Evolutionary conservation across 2,329 filamentous ascomycete genomes (phyloP), one percentile per base, ranked within the genome.

Genomic region (Zalaria obscura): DNA sequence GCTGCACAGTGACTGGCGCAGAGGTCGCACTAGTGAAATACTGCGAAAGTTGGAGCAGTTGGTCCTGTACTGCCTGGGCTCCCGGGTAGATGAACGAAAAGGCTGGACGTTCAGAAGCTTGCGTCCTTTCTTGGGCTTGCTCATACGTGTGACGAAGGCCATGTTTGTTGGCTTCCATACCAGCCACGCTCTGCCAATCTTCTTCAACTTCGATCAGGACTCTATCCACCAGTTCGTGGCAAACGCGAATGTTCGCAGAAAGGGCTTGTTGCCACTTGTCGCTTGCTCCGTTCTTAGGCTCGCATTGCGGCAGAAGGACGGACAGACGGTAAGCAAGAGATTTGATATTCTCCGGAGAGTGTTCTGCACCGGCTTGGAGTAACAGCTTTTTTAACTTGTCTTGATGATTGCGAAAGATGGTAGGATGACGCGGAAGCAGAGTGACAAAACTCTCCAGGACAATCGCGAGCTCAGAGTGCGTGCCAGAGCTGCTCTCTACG

Each of bases 131-230:
- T 28, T 41, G 35, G 9, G 36, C 27, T 10, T 33, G 38, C 25
- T 26, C 25, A 25, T 45, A 41, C 5, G 33, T 25, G 1, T 41
- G 33, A 8, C 26, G 32, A 32, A 41, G 5, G 9, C 36, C 6
- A n/a, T 38, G 34, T 36, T 45, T 45, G 43, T 41, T 41, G 31
- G 40, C 9, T 10, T 41, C 35, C 3, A 33, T 38, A 18, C 43
- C 39, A 3, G 33, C 66, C 2, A 70, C 69, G 0, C 85, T 76
- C 51, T 88, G 77, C 82, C 86, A 91, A 34, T 84, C 80, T 57
- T 95, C 88, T 7, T 82, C 63, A 0, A 94, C 72, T 6, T 80
- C 78, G 38, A 88, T 77, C 53, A 94, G 83, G 0, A 93, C 70
- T 48, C 79, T 74, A 52, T 93, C 81, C 35, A 82, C 76, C 1